Evolutionary conservation across 768 basidiomycete genomes (phyloP).

Genomic region (Hypsizygus marmoreus): DNA sequence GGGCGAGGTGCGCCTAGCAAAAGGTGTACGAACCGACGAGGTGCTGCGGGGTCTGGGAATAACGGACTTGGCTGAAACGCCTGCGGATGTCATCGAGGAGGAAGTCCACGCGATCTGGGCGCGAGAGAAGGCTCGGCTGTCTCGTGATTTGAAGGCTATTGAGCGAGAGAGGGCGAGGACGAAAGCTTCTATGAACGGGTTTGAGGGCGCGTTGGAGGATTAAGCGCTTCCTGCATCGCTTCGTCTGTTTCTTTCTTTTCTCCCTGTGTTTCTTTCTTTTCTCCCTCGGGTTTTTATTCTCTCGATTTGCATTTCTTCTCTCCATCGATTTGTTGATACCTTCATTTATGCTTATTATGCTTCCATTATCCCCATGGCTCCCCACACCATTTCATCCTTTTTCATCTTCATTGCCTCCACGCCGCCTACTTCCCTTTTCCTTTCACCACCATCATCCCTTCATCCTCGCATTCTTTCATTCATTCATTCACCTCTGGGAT

Average conservation of each 20-base stretch:
- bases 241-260: constrained; percentile 3
- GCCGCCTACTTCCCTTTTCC: constrained; percentile 8
- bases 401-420: constrained; percentile 8
- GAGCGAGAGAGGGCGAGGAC: constrained; percentile 18
- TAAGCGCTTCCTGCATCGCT: constrained; percentile 2
- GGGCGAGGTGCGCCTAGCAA: constrained; percentile 55
- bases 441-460: background rate
- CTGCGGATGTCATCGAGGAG: constrained; percentile 49
- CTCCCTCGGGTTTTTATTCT: constrained; percentile 5
- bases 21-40: constrained; percentile 69
- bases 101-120: constrained; percentile 57
- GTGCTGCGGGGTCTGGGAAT: constrained; percentile 72
- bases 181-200: constrained; percentile 10
- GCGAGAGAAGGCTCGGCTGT: constrained; percentile 47
- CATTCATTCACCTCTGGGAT: constrained; percentile 9
- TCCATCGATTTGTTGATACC: constrained; percentile 3
- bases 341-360: constrained; percentile 20
- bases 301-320: constrained; percentile 5
- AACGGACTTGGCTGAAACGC: constrained; percentile 21
- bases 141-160: constrained; percentile 42
- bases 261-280: constrained; percentile 4
- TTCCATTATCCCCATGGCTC: constrained; percentile 2
- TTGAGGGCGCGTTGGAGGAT: constrained; percentile 22
- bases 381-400: no score
- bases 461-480: constrained; percentile 3